Evolutionary conservation across 768 basidiomycete genomes (phyloP).

Genomic region (Suillus tomentosus): DNA sequence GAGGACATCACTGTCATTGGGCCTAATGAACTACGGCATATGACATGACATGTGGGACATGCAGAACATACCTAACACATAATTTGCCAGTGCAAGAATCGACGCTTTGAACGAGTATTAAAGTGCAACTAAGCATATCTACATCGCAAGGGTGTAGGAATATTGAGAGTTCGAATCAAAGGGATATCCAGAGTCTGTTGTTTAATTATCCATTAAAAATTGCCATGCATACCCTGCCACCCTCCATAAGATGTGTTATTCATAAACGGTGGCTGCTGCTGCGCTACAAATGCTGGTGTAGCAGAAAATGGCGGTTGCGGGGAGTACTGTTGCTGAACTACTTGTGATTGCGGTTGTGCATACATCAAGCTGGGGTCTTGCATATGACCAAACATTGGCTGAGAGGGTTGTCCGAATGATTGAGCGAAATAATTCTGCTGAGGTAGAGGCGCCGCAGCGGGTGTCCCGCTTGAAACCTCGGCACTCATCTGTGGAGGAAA

Average conservation of each 20-base stretch:
- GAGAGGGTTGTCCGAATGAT: constrained; percentile 2
- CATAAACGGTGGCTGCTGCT: constrained; percentile 25
- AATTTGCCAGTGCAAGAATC: not conserved
- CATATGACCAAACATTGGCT: not conserved
- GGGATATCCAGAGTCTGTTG: not conserved
- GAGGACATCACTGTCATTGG: not conserved
- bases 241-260: constrained; percentile 17
- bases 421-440: constrained; percentile 3
- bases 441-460: not conserved
- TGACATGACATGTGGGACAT: not conserved
- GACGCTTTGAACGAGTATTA: not conserved
- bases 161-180: not conserved
- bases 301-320: constrained; percentile 31
- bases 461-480: not conserved
- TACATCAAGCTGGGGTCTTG: constrained; percentile 3
- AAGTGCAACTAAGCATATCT: not conserved
- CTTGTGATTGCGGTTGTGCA: constrained; percentile 2
- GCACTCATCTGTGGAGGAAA: not conserved
- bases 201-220: constrained; percentile 17
- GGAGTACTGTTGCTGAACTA: constrained; percentile 21
- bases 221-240: constrained; percentile 22
- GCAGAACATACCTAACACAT: not conserved
- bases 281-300: constrained; percentile 18
- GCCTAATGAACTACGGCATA: not conserved
- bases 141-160: not conserved